Conservation (phyloP, 2,329 filamentous ascomycete genomes). For the Reticulascus tulasneorum region DNA sequence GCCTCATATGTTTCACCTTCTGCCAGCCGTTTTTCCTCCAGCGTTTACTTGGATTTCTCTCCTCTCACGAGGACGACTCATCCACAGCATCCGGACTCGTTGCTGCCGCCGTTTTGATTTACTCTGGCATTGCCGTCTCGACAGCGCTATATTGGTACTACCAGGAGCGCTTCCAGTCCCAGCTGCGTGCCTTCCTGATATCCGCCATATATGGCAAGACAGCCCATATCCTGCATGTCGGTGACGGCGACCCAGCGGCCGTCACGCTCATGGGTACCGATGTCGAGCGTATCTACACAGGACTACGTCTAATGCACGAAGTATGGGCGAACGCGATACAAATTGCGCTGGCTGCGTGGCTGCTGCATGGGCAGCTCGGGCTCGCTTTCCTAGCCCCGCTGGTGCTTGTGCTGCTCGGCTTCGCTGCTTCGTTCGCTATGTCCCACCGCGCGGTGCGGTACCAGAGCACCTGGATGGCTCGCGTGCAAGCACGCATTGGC, state of each 20-base stretch:
- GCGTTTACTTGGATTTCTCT: not conserved
- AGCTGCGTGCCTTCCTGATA: slow-evolving; percentile 27
- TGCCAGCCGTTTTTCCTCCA: slow-evolving; percentile 3
- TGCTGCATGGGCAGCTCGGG: slow-evolving; percentile 43
- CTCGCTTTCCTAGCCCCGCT: slow-evolving; percentile 44
- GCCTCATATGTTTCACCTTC: not conserved
- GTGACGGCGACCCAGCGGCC: slow-evolving; percentile 28
- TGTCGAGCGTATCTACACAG: slow-evolving; percentile 35
- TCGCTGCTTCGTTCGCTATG: not conserved
- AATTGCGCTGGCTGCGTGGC: slow-evolving; percentile 38
- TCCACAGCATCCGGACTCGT: slow-evolving; percentile 38
- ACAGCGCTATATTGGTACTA: slow-evolving; percentile 34
- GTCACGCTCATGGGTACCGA: slow-evolving; percentile 46
- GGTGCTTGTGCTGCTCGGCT: slow-evolving; percentile 31
- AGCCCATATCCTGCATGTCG: slow-evolving; percentile 16
- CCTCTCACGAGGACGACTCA: not conserved
- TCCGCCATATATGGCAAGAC: slow-evolving; percentile 30
- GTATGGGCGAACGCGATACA: slow-evolving; percentile 37
- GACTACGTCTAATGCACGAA: slow-evolving; percentile 32
- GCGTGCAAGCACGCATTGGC: slow-evolving; percentile 13
- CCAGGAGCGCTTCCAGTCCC: slow-evolving; percentile 24
- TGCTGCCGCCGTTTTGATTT: slow-evolving; percentile 34
- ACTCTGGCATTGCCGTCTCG: slow-evolving; percentile 36
- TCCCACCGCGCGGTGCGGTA: slow-evolving; percentile 25
- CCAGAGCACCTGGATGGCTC: slow-evolving; percentile 21